Base-by-base conservation (phyloP, 176 grass and related monocot species). In the Luzula sylvatica region DNA sequence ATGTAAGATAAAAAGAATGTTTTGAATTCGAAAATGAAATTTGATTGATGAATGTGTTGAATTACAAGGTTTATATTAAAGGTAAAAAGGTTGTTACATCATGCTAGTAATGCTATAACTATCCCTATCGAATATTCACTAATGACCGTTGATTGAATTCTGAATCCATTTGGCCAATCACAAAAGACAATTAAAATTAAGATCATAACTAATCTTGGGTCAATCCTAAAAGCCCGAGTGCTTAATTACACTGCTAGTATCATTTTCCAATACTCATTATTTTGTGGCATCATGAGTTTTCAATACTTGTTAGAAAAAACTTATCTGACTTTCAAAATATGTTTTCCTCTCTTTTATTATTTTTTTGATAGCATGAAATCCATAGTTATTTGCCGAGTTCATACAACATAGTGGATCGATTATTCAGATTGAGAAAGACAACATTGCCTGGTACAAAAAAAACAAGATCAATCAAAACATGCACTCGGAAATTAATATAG, bases 341-440 rank as follows among this genome's bases (percentile, higher is more conserved):
- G 9, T 46, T 55, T 23, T 55, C 1, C n/a, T 3, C 24, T 55
- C n/a, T 51, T 21, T 50, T 4, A 19, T 51, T 51, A 12, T 55
- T 55, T 55, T 3, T 55, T 35, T 35, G 30, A 35, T 35, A 35
- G 30, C 30, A 35, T 35, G 30, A 4, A 35, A 35, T 35, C 30
- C 9, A 9, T 35, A 35, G 30, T 7, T 7, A 35, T 35, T 9
- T 35, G 5, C 30, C 28, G 8, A 15, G 42, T n/a, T n/a, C n/a
- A 63, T 48, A 15, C 40, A 48, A 18, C 24, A 14, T 14, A 3
- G 58, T 15, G 15, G 41, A n/a, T 20, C 81, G 30, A 35, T 35
- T 9, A 35, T 9, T 35, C 30, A 88, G 41, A 90, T 67, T 55
- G 86, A 90, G 72, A 90, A 90, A 53, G 86, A 81, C 23, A 90